Base-by-base conservation (phyloP, 305 asterid genomes). In the Rubia tinctorum region DNA sequence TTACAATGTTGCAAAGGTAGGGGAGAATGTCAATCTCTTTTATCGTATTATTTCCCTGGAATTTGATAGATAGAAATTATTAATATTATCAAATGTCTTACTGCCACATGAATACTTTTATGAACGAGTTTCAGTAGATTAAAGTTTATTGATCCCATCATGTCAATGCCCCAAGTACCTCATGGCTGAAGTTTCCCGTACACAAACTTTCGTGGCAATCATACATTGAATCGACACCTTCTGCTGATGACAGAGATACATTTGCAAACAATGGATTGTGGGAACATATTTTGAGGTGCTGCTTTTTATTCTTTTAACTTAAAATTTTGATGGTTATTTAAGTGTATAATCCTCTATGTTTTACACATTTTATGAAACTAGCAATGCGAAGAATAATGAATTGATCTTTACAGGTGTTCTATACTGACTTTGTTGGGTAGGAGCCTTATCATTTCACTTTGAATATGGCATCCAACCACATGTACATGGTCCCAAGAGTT, bases 401-500 rank as follows among this genome's bases (percentile, higher is more conserved):
- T n/a, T 55, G 25, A n/a, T 55, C 12, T 76, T 8, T 84, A 80
- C 96, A 92, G 98, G 99, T 92, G 78, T 86, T 89, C 76, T 95
- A 83, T 78, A 97, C 99, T 62, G 99, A 95, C 82, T 92, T 92
- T 86, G 96, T 91, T 79, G 91, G 97, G n/a, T 79, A 78, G 70
- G 99, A 95, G 76, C 83, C 98, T 76, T 89, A 86, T 80, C 98
- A 91, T 83, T 89, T 95, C 82, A 87, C 92, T 73, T 82, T 91
- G 44, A 92, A 92, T 78, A 82, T 87, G 78, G 84, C 88, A 67
- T 83, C 96, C 77, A 92, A 92, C 76, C 91, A 89, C 77, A 83
- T 89, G 91, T 90, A 88, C 79, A 87, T 95, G 95, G 91, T 95
- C 68, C 97, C 96, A 51, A 98, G 96, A 66, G 95, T 89, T 74